These are phyloP conservation scores for Chytriomyces sp. DNA, from an alignment of 192 early-diverging fungal genomes.

Conservation along the genomic window DNA sequence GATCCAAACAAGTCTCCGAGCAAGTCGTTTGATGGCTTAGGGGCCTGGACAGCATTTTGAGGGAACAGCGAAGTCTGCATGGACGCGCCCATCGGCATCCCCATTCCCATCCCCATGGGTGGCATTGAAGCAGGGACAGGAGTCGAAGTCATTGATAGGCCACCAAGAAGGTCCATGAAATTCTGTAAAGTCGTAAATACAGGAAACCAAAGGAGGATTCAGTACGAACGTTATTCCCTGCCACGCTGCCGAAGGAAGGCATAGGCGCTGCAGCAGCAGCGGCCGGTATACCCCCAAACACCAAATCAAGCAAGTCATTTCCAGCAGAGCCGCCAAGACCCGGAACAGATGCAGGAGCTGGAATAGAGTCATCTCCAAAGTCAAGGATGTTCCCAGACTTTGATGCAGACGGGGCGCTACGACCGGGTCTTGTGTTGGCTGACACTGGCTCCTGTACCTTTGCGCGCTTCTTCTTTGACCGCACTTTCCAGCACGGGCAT, in stretches of 20 bases:
- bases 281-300: slow-evolving; percentile 38
- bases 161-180: slow-evolving; percentile 63
- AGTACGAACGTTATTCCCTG: neutral
- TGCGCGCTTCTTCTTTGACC: slow-evolving; percentile 51
- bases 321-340: neutral
- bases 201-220: neutral
- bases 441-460: slow-evolving; percentile 44
- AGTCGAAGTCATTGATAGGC: slow-evolving; percentile 40
- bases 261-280: slow-evolving; percentile 2
- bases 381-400: slow-evolving; percentile 26
- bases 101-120: neutral
- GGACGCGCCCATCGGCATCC: neutral
- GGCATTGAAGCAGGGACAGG: neutral
- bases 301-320: slow-evolving; percentile 45
- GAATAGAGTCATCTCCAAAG: slow-evolving; percentile 32
- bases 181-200: slow-evolving; percentile 35
- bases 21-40: slow-evolving; percentile 36
- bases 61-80: neutral
- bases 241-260: neutral
- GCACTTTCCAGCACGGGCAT: slow-evolving; percentile 83
- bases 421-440: neutral
- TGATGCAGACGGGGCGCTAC: neutral
- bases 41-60: neutral
- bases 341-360: neutral
- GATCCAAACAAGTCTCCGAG: slow-evolving; percentile 59